phyloP scores from a whole-genome alignment of 1,284 basidiomycete genomes.

The Ceratobasidium theobromae region DNA sequence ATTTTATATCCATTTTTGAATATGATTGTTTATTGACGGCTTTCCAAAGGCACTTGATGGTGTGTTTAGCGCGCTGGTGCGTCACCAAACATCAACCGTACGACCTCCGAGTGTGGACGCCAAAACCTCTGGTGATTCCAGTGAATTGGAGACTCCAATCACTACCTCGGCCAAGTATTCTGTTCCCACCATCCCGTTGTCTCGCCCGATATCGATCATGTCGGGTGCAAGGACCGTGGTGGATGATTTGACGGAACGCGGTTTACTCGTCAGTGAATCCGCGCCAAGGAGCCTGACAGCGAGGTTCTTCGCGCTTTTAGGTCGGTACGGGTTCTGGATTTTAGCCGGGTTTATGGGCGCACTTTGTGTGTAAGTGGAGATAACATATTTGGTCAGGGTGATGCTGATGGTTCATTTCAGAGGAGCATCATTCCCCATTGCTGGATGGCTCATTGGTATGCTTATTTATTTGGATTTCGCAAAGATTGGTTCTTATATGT shows the following conservation, averaged over 20 bases:
- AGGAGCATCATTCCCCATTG: slow-evolving; percentile 45
- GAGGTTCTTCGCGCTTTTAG: not conserved
- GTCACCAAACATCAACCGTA: not conserved
- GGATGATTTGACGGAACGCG: not conserved
- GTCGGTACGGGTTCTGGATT: slow-evolving; percentile 5
- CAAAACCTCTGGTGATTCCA: too few relatives aligned
- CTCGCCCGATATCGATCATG: not conserved
- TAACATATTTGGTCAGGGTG: not conserved
- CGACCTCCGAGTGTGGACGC: not conserved
- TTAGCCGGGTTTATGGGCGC: slow-evolving; percentile 3
- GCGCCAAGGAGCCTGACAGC: not conserved
- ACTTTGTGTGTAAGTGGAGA: slow-evolving; percentile 5
- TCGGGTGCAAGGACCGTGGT: not conserved
- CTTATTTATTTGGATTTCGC: too few relatives aligned
- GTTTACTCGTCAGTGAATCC: not conserved
- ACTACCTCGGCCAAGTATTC: not conserved
- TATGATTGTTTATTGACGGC: not conserved
- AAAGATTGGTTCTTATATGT: not conserved
- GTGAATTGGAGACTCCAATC: not conserved
- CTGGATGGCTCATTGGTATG: slow-evolving; percentile 42
- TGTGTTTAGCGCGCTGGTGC: slow-evolving; percentile 21
- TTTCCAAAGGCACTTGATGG: slow-evolving; percentile 8
- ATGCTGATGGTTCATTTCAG: slow-evolving; percentile 26
- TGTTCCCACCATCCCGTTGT: not conserved
- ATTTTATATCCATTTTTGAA: not conserved